Conservation (phyloP, 2,329 filamentous ascomycete genomes). For the Aureobasidium sp. region DNA sequence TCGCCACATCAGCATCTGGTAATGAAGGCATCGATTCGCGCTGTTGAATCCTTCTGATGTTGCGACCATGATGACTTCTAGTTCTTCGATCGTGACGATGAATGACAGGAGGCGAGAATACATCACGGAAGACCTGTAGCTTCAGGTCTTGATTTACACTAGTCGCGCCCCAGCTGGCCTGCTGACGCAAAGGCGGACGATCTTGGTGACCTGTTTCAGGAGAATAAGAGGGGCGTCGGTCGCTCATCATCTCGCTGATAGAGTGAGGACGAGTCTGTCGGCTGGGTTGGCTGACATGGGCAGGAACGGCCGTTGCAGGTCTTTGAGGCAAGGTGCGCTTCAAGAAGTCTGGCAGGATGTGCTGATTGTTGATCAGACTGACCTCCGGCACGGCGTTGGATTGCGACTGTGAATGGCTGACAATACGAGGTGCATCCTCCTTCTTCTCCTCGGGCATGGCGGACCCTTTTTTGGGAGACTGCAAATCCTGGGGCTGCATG, state of each 20-base stretch:
- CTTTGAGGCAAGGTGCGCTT: constrained; percentile 52
- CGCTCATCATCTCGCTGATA: constrained; percentile 11
- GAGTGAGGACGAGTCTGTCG: constrained; percentile 12
- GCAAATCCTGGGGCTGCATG: neutral
- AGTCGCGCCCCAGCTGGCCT: constrained; percentile 73
- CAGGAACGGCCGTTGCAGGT: constrained; percentile 17
- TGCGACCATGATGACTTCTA: constrained; percentile 55
- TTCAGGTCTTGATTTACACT: constrained; percentile 81
- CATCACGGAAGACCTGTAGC: constrained; percentile 87
- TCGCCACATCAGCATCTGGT: neutral
- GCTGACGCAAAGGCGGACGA: constrained; percentile 38
- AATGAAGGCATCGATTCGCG: constrained; percentile 10
- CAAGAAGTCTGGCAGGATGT: constrained; percentile 81
- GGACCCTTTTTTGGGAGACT: constrained; percentile 9
- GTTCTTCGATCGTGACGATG: constrained; percentile 69
- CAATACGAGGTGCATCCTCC: constrained; percentile 40
- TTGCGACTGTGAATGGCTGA: constrained; percentile 72
- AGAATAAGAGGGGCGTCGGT: constrained; percentile 4
- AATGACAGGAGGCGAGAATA: constrained; percentile 76
- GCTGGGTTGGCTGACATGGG: neutral
- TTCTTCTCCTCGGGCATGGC: neutral
- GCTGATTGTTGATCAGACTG: constrained; percentile 85
- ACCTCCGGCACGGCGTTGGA: constrained; percentile 72
- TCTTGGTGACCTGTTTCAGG: constrained; percentile 15
- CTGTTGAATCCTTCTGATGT: constrained; percentile 28